Evolutionary conservation across 2,329 filamentous ascomycete genomes (phyloP).

Genomic region (Allantophomopsis cytisporea): DNA sequence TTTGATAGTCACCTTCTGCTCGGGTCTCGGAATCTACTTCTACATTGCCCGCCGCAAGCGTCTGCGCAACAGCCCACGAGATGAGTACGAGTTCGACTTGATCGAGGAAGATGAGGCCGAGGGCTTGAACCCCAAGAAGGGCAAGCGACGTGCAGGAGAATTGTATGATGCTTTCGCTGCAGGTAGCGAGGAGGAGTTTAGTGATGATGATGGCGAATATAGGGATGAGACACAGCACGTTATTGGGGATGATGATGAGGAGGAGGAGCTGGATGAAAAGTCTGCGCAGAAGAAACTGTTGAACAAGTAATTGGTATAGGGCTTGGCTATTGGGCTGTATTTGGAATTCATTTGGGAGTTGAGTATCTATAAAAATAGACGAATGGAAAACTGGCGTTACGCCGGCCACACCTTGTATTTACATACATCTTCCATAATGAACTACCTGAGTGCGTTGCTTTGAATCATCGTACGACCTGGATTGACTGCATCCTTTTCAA

Average conservation of each 20-base stretch:
- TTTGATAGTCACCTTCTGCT: conserved; percentile 78
- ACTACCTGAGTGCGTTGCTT: too few species aligned
- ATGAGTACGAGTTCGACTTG: conserved; percentile 90
- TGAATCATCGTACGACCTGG: too few species aligned
- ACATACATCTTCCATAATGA: too few species aligned
- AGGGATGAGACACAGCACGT: conserved; percentile 31
- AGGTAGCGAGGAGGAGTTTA: conserved; percentile 41
- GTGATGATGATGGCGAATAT: conserved; percentile 28
- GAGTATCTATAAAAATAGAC: too few species aligned
- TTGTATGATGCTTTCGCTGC: conserved; percentile 96
- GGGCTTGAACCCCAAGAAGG: conserved; percentile 33
- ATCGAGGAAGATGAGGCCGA: conserved; percentile 69
- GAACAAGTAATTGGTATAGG: neutral
- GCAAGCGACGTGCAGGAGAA: conserved; percentile 61
- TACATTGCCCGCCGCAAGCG: conserved; percentile 67
- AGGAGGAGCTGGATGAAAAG: conserved; percentile 15
- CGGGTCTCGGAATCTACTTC: conserved; percentile 68
- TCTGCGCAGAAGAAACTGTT: conserved; percentile 2
- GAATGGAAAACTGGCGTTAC: too few species aligned
- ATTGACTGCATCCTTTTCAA: too few species aligned
- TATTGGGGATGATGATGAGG: conserved; percentile 32
- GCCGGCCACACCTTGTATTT: too few species aligned
- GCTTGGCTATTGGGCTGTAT: too few species aligned
- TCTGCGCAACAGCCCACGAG: conserved; percentile 58
- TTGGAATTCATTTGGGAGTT: too few species aligned